These are phyloP conservation scores for Geotrichum carabidarum DNA, from an alignment of 1,139 yeast genomes.

Conservation along the genomic window DNA sequence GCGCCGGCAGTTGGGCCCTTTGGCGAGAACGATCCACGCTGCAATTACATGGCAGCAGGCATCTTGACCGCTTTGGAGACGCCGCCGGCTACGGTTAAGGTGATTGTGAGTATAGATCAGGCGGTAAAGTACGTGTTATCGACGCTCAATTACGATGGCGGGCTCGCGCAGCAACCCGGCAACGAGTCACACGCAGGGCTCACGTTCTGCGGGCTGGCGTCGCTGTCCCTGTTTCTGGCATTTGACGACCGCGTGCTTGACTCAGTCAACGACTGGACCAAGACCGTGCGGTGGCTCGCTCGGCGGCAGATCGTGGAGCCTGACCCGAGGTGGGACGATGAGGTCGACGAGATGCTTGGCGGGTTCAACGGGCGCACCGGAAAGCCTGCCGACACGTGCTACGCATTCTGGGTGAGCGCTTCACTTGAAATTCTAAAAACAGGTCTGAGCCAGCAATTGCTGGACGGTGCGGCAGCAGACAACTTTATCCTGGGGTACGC, in stretches of 20 bases:
- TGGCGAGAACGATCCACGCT: constrained; percentile 70
- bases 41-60: constrained; percentile 68
- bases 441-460: constrained; percentile 28
- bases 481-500: constrained; percentile 53
- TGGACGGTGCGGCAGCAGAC: constrained; percentile 41
- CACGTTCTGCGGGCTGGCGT: constrained; percentile 77
- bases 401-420: constrained; percentile 82
- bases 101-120: constrained; percentile 12
- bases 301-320: constrained; percentile 48
- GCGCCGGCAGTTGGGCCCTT: constrained; percentile 37
- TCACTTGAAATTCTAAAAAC: constrained; percentile 7
- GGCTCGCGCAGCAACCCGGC: constrained; percentile 47
- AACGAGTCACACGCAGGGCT: constrained; percentile 84
- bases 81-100: constrained; percentile 24
- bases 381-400: constrained; percentile 85
- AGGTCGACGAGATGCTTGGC: constrained; percentile 46
- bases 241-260: background rate
- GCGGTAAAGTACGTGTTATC: constrained; percentile 22
- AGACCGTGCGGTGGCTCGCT: constrained; percentile 54
- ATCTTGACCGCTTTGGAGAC: constrained; percentile 53
- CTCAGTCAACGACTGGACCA: constrained; percentile 34
- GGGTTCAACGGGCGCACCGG: constrained; percentile 87
- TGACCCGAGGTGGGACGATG: constrained; percentile 20
- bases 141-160: constrained; percentile 52
- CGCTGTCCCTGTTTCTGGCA: constrained; percentile 46